Evolutionary conservation across 345 rosid genomes (phyloP).

Genomic region (Schrenkiella parvula): DNA sequence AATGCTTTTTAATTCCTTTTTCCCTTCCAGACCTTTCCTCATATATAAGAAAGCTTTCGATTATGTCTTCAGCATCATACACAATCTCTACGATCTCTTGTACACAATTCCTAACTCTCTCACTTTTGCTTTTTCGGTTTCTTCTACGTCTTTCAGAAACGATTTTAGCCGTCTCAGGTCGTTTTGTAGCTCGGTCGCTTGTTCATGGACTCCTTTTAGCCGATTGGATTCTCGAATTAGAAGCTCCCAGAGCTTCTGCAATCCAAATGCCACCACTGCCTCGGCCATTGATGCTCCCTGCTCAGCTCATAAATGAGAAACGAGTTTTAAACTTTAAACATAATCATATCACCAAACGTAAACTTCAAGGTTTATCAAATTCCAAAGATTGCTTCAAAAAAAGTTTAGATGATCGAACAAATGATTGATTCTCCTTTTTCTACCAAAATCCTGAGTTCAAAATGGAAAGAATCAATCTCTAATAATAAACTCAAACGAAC

Average conservation of each 20-base stretch:
- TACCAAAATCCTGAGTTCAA: no score
- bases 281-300: background rate
- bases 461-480: no score
- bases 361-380: no score
- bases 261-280: background rate
- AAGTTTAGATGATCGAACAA: no score
- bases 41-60: slow-evolving; percentile 5
- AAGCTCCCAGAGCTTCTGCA: background rate
- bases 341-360: no score
- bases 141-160: background rate
- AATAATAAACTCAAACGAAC: no score
- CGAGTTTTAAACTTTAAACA: no score
- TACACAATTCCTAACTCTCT: background rate
- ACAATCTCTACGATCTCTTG: background rate
- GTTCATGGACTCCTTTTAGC: background rate
- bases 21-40: background rate
- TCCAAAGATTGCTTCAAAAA: no score
- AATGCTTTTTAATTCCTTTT: background rate
- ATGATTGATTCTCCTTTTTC: no score
- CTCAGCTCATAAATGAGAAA: background rate
- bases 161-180: background rate
- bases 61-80: background rate
- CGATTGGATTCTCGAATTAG: background rate
- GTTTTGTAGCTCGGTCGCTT: background rate
- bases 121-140: background rate